Evolutionary conservation across 352 stramenopile genomes (phyloP).

Genomic region (Globisporangium irregulare): DNA sequence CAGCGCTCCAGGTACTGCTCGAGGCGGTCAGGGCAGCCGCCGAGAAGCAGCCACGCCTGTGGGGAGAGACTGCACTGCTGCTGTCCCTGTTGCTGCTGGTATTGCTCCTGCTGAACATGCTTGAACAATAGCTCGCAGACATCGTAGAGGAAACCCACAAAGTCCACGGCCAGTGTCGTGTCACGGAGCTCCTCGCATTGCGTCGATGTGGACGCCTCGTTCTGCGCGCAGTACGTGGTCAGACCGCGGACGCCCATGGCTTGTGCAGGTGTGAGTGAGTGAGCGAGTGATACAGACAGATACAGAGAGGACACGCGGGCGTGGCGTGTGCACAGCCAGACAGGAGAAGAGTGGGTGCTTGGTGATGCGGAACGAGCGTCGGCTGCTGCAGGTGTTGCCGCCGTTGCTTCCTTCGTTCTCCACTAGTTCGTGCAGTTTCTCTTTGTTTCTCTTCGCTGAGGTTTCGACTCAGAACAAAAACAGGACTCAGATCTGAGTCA

Average conservation of each 20-base stretch:
- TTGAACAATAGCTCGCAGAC: slow-evolving; percentile 56
- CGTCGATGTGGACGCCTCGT: slow-evolving; percentile 42
- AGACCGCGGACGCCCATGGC: slow-evolving; percentile 66
- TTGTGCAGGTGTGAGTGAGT: not conserved
- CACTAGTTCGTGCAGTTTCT: too few relatives aligned
- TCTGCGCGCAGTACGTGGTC: slow-evolving; percentile 50
- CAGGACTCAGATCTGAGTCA: too few relatives aligned
- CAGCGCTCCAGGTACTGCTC: slow-evolving; percentile 46
- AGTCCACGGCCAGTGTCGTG: slow-evolving; percentile 78
- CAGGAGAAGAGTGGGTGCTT: not conserved
- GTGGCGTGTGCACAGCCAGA: not conserved
- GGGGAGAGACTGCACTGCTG: slow-evolving; percentile 23
- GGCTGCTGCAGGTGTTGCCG: not conserved
- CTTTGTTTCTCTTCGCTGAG: too few relatives aligned
- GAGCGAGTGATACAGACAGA: not conserved
- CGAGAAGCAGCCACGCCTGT: slow-evolving; percentile 60
- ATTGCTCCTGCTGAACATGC: slow-evolving; percentile 25
- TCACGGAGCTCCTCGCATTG: slow-evolving; percentile 37
- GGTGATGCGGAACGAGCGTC: not conserved
- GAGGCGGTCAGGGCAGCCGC: slow-evolving; percentile 43
- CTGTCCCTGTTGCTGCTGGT: not conserved
- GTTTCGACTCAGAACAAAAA: too few relatives aligned
- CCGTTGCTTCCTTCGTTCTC: not conserved
- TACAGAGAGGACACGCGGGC: not conserved
- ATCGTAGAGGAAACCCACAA: slow-evolving; percentile 75